These are phyloP conservation scores for Clathrus columnatus DNA, from an alignment of 768 basidiomycete genomes.

Conservation along the genomic window DNA sequence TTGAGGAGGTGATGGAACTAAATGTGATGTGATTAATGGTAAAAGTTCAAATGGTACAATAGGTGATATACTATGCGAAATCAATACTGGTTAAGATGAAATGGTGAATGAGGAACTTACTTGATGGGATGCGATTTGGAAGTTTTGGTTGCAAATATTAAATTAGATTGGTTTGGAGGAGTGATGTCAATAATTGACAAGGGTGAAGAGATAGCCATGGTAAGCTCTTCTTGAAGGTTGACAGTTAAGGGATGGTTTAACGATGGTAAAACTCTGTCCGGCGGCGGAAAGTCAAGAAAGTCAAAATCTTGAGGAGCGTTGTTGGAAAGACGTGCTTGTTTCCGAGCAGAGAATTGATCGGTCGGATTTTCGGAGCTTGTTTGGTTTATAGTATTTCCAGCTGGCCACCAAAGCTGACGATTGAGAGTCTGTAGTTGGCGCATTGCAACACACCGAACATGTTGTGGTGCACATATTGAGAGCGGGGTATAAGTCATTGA, in stretches of 20 bases:
- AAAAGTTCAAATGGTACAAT: conserved; percentile 54
- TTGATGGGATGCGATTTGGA: conserved; percentile 80
- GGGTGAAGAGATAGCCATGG: conserved; percentile 45
- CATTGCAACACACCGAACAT: conserved; percentile 41
- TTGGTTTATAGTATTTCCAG: conserved; percentile 13
- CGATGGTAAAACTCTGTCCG: conserved; percentile 2
- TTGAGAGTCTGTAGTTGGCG: conserved; percentile 37
- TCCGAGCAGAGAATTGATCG: no score
- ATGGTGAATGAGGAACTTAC: conserved; percentile 30
- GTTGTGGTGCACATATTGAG: conserved; percentile 52
- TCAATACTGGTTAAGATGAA: background rate
- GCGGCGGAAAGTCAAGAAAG: background rate
- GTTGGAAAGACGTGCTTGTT: background rate
- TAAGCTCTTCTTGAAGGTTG: conserved; percentile 40
- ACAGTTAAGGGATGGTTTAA: conserved; percentile 12
- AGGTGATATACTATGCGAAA: conserved; percentile 43
- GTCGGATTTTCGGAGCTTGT: background rate
- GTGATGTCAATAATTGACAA: conserved; percentile 21
- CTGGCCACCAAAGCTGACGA: conserved; percentile 45
- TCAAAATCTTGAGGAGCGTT: background rate
- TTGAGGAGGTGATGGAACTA: conserved; percentile 20
- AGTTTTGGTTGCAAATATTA: conserved; percentile 43
- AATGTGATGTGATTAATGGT: conserved; percentile 41
- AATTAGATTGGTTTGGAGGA: conserved; percentile 11
- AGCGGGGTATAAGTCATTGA: conserved; percentile 54